Base-by-base conservation (phyloP, 2,329 filamentous ascomycete species). In the Magnaporthiopsis rhizophila region DNA sequence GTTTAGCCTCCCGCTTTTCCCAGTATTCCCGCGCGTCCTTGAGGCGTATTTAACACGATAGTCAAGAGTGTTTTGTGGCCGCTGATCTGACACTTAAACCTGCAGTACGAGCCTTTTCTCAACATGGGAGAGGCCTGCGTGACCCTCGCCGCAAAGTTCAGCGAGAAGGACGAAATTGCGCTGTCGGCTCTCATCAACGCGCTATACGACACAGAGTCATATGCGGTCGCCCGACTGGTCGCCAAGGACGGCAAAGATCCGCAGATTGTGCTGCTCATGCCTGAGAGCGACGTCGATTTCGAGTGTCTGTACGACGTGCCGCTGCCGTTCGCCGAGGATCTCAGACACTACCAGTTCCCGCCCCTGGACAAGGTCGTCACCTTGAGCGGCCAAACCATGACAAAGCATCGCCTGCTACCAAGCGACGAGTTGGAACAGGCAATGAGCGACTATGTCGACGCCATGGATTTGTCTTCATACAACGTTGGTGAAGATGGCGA, bases 391-490 rank as follows among this genome's bases (percentile, higher is more conserved):
- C 90, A 91, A 68, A 83, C 85, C 11, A 79, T 97, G 61, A 90
- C 85, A 13, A 87, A 94, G 69, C 93, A 99, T 68, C 89, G 91
- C 50, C 88, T 96, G 66, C 80, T 99, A 2, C 95, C 95, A 0
- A 88, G 80, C 12, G 82, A 90, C 2, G 86, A 90, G 38, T 81
- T 99, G 30, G 83, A 86, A 64, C 79, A 88, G 61, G 89, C 92
- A 1, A 98, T 99, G 93, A 89, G 88, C 73, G 86, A 91, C 67
- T 98, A 94, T 69, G 92, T 99, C 9, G 92, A 98, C 73, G 86
- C 86, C 9, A 97, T 99, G 94, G 93, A 97, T 71, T 79, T 99
- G 2, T 89, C 89, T 1, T 81, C 75, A 0, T 86, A 89, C 30
- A 18, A 26, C 70, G 89, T 83, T 12, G 83, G 81, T 59, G 89